Evolutionary conservation across 176 grass and related monocot species (phyloP), one percentile per base, ranked within the genome.

Genomic region (Aegilops longissima): DNA sequence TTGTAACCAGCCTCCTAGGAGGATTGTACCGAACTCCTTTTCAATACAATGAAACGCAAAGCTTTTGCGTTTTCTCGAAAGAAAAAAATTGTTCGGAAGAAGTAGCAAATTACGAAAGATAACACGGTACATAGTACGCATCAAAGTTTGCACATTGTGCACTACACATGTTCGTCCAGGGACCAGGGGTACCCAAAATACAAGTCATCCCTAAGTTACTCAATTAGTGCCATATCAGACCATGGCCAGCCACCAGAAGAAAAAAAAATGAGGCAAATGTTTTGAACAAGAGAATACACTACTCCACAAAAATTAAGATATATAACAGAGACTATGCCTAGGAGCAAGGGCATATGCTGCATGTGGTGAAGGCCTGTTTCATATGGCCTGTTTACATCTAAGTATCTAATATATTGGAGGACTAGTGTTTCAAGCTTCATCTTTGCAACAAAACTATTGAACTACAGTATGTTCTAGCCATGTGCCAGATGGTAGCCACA

Each of bases 131-230:
- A 45, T 47, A 17, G 3, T 74, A 59, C 8, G 31, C 23, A 83
- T 45, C 66, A 64, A 79, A 79, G 6, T 31, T 64, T 86, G 30
- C 62, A 33, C 31, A 33, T 16, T 27, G 13, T 38, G 76, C 29
- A 82, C 70, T 12, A 44, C 64, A 73, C 24, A 79, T 34, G 24
- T 59, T 58, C n/a, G 33, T 76, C 13, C 69, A 35, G 3, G 44
- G 18, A 70, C 25, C 77, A 59, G 5, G 58, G 44, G 77, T 35
- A 90, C 82, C 82, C 4, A 58, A 20, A 73, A 58, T 29, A 40
- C 5, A 75, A 9, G 51, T 9, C 17, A 16, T 39, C 36, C 24
- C 68, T 14, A 40, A 73, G 31, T 74, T 85, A 45, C 62, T 9
- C 2, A 29, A 45, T 3, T 13, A 38, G 87, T 5, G 8, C 6